phyloP scores from a whole-genome alignment of 2,329 filamentous ascomycete genomes.

The Botrytis fabae region DNA sequence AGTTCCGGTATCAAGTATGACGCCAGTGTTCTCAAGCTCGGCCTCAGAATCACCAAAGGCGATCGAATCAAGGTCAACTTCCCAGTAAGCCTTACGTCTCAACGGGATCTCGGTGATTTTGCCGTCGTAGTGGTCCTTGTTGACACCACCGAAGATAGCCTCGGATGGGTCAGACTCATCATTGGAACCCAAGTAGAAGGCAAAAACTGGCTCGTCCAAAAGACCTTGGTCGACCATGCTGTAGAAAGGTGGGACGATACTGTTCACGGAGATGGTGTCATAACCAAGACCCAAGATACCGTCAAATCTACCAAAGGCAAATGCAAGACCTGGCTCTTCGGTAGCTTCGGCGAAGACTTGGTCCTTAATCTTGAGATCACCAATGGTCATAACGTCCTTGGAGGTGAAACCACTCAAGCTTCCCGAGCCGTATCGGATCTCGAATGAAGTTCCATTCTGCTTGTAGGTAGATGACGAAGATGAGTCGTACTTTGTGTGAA shows the following conservation, averaged over 20 bases:
- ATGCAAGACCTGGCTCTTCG: slow-evolving; percentile 91
- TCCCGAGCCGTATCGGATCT: slow-evolving; percentile 94
- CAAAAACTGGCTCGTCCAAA: slow-evolving; percentile 88
- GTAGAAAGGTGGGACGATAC: slow-evolving; percentile 94
- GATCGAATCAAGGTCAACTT: slow-evolving; percentile 93
- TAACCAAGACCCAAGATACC: slow-evolving; percentile 94
- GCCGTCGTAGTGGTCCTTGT: slow-evolving; percentile 77
- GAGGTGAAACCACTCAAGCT: slow-evolving; percentile 93
- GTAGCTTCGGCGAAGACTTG: slow-evolving; percentile 98
- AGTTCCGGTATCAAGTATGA: slow-evolving; percentile 97
- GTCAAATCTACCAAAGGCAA: slow-evolving; percentile 96
- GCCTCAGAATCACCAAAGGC: slow-evolving; percentile 82
- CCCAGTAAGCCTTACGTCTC: slow-evolving; percentile 99
- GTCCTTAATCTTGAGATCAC: slow-evolving; percentile 81
- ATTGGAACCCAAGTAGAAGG: slow-evolving; percentile 86
- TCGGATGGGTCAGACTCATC: slow-evolving; percentile 73
- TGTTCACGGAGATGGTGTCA: slow-evolving; percentile 95
- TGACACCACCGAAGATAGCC: slow-evolving; percentile 85
- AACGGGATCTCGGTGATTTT: slow-evolving; percentile 92
- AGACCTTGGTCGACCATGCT: slow-evolving; percentile 88
- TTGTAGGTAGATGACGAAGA: slow-evolving; percentile 86
- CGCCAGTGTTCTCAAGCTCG: slow-evolving; percentile 90
- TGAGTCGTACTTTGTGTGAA: slow-evolving; percentile 96
- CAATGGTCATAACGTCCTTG: slow-evolving; percentile 81
- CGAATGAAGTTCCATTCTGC: slow-evolving; percentile 88